A percentile compares a stretch with the other conserved stretches of the same genome.
These are phyloP conservation scores for Zygosaccharomyces kombuchaensis DNA, from an alignment of 805 yeast species.

Conservation along the genomic window DNA sequence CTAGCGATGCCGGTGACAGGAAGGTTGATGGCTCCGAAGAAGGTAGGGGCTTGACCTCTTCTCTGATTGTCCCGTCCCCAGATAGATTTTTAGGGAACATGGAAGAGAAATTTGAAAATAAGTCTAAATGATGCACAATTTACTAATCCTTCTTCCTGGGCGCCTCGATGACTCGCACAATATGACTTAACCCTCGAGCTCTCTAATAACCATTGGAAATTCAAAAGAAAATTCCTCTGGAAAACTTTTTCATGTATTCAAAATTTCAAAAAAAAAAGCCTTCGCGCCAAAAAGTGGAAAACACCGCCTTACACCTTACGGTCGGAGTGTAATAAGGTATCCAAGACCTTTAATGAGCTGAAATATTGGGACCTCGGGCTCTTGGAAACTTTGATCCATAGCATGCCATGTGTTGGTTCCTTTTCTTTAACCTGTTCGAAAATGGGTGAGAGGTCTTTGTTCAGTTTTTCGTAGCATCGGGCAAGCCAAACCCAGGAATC, in stretches of 20 bases:
- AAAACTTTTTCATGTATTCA: conserved; percentile 14
- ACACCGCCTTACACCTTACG: neutral
- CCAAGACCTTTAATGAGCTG: conserved; percentile 40
- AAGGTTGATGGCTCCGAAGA: conserved; percentile 15
- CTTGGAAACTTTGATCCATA: conserved; percentile 54
- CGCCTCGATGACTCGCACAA: conserved; percentile 2
- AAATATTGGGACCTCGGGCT: conserved; percentile 43
- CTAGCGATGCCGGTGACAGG: conserved; percentile 23
- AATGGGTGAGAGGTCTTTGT: conserved; percentile 12
- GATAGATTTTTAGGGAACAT: neutral
- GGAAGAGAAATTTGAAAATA: neutral
- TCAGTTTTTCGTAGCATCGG: conserved; percentile 39
- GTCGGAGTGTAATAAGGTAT: conserved; percentile 11
- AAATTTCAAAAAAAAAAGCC: neutral
- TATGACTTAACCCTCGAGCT: neutral
- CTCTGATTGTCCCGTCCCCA: neutral
- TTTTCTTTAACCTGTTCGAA: conserved; percentile 36
- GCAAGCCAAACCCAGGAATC: conserved; percentile 73
- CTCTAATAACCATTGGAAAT: conserved; percentile 5
- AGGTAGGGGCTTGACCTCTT: conserved; percentile 1
- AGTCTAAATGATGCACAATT: neutral
- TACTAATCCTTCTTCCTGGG: neutral
- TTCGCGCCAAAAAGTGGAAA: neutral
- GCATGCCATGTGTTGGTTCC: conserved; percentile 57
- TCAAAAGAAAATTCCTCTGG: conserved; percentile 23